Percentiles rank a stretch among this genome's conserved stretches.
Evolutionary conservation across 768 basidiomycete genomes (phyloP).

Genomic region (Cystofilobasidium ferigula): DNA sequence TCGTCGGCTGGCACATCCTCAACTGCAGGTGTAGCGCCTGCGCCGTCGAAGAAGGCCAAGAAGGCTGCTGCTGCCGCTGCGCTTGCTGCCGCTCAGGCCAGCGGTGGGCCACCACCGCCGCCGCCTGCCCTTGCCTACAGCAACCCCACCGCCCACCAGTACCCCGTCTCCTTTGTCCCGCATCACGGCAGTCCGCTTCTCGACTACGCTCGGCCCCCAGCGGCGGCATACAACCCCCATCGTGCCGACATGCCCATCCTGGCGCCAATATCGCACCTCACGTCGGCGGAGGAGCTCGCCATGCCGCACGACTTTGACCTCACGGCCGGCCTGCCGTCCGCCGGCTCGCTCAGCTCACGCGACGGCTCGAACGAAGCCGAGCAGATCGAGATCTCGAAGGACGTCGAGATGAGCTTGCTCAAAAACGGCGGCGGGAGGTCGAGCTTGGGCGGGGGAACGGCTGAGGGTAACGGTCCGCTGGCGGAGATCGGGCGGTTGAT

Average conservation of each 20-base stretch:
- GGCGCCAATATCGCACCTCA: not conserved
- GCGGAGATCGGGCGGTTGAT: too few species aligned
- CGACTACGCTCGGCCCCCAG: not conserved
- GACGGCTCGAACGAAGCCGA: conserved; percentile 9
- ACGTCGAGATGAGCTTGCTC: conserved; percentile 24
- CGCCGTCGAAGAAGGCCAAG: not conserved
- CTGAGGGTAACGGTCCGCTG: too few species aligned
- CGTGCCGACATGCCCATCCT: conserved; percentile 1
- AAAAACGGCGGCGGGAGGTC: not conserved
- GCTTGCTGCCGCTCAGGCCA: conserved; percentile 1
- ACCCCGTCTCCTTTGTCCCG: not conserved
- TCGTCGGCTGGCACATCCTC: too few species aligned
- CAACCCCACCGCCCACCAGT: too few species aligned
- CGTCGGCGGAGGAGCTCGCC: not conserved
- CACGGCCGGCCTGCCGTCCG: not conserved
- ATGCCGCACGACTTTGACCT: conserved; percentile 1
- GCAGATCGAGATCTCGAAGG: conserved; percentile 17
- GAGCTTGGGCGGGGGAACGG: conserved; percentile 1
- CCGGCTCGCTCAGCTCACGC: not conserved
- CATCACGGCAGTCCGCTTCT: not conserved
- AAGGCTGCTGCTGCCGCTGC: not conserved
- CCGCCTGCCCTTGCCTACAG: not conserved
- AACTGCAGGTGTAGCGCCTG: not conserved
- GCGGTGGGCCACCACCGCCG: not conserved
- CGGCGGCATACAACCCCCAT: conserved; percentile 1